Evolutionary conservation across 2,329 filamentous ascomycete species (phyloP), one percentile per base, ranked within the genome.

Genomic region (Trichothecium roseum): DNA sequence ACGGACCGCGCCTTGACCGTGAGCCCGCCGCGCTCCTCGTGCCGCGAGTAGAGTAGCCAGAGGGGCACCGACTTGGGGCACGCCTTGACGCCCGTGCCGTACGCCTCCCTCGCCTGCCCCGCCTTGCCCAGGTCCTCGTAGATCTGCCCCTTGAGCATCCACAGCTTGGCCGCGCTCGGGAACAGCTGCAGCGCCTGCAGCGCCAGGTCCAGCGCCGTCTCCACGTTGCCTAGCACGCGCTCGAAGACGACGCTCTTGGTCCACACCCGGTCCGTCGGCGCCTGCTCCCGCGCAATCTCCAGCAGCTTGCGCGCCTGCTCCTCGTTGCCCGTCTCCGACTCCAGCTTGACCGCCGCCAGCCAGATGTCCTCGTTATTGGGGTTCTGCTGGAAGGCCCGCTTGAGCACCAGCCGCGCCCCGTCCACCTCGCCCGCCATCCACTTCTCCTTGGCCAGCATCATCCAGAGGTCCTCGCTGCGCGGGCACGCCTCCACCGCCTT

Each of bases 101-200:
- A 96, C 0, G 89, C 87, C 55, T 96, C 87, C 32, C 91, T 78
- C 3, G 91, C 91, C 57, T 91, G 84, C 0, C 82, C 79, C 12
- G 82, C 63, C 61, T 86, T 87, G 47, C 74, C 79, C 32, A 87
- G 72, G 30, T 79, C 73, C 52, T 95, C 84, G 66, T 98, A 98
- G 42, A 96, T 91, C 54, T 98, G 91, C 0, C 93, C 91, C 62
- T 98, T 98, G 66, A 94, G 84, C 84, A 96, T 95, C 81, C 89
- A 95, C 17, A 98, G 70, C 60, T 96, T 96, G 35, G 85, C 72
- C 10, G 82, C 77, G 30, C 78, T 74, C 1, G 91, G 89, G 63
- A 94, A 98, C 8, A 85, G 72, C 45, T 88, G 81, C 26, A 98
- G 66, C 2, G 82, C 91, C 53, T 93, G 81, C 40, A 88, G 85